These are phyloP conservation scores for Cutaneotrichosporon daszewskae DNA, from an alignment of 1,284 basidiomycete genomes.

Conservation along the genomic window DNA sequence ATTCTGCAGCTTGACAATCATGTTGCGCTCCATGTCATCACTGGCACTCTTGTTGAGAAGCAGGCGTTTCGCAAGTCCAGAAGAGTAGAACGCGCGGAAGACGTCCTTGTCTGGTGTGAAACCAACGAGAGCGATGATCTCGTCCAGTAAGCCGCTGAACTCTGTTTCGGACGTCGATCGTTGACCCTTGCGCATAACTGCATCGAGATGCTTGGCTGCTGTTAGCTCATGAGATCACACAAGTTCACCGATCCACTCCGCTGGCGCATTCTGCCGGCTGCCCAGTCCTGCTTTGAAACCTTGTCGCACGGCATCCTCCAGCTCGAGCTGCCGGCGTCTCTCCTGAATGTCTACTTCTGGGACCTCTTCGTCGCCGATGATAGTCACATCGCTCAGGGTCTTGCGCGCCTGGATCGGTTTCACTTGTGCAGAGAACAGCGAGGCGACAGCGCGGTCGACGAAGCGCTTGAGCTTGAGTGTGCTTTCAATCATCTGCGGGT, in stretches of 20 bases:
- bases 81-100: conserved; percentile 91
- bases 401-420: conserved; percentile 3
- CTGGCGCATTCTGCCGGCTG: conserved; percentile 74
- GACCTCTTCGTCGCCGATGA: not conserved
- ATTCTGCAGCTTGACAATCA: conserved; percentile 83
- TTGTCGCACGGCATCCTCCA: conserved; percentile 52
- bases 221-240: not conserved
- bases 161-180: conserved; percentile 63
- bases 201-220: conserved; percentile 77
- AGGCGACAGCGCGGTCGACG: conserved; percentile 54
- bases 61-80: conserved; percentile 80
- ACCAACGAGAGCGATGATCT: conserved; percentile 74
- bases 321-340: conserved; percentile 24
- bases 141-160: conserved; percentile 66
- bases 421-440: conserved; percentile 50
- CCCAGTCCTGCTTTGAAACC: conserved; percentile 80
- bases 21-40: conserved; percentile 81
- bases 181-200: conserved; percentile 78
- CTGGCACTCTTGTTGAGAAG: conserved; percentile 80
- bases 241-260: conserved; percentile 67
- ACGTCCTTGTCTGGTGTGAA: conserved; percentile 84
- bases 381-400: not conserved
- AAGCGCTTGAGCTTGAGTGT: conserved; percentile 67
- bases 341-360: not conserved
- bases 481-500: conserved; percentile 63